Conservation (phyloP, 2,329 filamentous ascomycete genomes). For the Penicillium hordei region DNA sequence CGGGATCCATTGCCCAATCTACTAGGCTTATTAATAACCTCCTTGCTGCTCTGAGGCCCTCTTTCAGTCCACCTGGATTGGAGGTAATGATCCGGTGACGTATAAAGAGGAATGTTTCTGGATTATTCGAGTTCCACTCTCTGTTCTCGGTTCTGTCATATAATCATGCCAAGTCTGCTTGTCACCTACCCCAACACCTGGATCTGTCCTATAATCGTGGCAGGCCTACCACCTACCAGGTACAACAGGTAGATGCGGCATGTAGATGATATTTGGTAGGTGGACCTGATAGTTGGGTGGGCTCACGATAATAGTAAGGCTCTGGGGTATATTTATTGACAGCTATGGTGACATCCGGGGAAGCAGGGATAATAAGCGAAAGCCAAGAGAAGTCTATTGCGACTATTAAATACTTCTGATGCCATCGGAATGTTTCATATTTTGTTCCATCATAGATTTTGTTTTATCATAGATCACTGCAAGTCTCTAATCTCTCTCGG, state of each 20-base stretch:
- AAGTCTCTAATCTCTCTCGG: conserved; percentile 3
- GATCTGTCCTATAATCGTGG: background rate
- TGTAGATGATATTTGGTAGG: background rate
- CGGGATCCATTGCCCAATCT: background rate
- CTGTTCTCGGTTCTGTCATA: background rate
- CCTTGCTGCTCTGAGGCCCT: conserved; percentile 14
- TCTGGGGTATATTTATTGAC: background rate
- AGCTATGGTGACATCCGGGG: background rate
- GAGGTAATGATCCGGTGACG: background rate
- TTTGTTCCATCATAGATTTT: background rate
- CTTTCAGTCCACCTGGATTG: background rate
- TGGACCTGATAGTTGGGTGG: background rate
- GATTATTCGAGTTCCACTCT: background rate
- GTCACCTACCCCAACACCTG: background rate
- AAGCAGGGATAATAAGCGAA: background rate
- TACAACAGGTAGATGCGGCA: background rate
- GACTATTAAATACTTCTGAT: background rate
- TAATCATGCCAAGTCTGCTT: background rate
- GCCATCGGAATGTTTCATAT: background rate
- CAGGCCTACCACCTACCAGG: too few species aligned
- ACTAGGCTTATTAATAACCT: conserved; percentile 25
- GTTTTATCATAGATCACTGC: background rate
- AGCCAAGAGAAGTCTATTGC: conserved; percentile 12
- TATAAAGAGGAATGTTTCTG: background rate
- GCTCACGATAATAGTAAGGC: background rate